These are phyloP conservation scores for Trichophyton benhamiae DNA, from an alignment of 2,329 filamentous ascomycete genomes.

Conservation along the genomic window DNA sequence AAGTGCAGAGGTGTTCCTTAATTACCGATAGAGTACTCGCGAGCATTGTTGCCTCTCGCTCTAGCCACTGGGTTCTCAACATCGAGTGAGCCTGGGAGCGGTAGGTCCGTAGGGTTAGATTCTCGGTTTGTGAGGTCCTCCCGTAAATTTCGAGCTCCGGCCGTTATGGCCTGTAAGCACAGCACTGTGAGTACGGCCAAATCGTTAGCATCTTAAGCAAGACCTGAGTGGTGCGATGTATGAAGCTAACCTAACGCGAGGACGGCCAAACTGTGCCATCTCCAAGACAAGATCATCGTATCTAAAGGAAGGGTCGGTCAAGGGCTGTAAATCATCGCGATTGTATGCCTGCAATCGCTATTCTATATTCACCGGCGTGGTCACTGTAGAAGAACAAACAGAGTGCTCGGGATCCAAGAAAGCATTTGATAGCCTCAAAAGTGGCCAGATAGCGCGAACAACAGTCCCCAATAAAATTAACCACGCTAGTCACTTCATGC, in stretches of 20 bases:
- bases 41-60: not conserved
- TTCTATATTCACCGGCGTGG: not conserved
- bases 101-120: not conserved
- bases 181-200: constrained; percentile 6
- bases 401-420: not conserved
- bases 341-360: not conserved
- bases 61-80: not conserved
- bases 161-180: constrained; percentile 7
- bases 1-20: not conserved
- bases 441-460: not conserved
- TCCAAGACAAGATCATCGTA: constrained; percentile 13
- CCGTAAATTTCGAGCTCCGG: constrained; percentile 3
- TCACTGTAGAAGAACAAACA: not conserved
- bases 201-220: not conserved
- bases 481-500: not conserved
- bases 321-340: constrained; percentile 5
- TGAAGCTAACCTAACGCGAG: constrained; percentile 11
- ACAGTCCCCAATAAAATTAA: not conserved
- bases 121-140: not conserved
- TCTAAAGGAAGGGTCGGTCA: constrained; percentile 2
- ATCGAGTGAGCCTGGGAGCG: not conserved
- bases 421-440: not conserved
- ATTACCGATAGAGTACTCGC: not conserved
- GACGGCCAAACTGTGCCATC: constrained; percentile 12
- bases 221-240: not conserved